Conservation (phyloP, 345 rosid genomes). For the Laguncularia racemosa region DNA sequence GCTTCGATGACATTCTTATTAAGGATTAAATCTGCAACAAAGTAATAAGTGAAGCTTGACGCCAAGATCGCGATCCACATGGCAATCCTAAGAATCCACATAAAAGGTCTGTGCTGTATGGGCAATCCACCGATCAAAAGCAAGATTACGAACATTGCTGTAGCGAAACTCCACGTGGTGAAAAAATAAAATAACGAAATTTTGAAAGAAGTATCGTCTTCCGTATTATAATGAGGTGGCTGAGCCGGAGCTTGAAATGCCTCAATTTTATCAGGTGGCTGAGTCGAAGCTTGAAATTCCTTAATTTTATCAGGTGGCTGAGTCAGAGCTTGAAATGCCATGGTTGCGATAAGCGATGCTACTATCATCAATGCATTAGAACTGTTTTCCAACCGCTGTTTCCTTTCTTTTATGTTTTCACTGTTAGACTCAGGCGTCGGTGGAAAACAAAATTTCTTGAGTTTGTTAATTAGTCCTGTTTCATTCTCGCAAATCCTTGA, state of each 20-base stretch:
- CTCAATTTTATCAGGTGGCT: too few relatives aligned
- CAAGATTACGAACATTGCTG: slow-evolving; percentile 25
- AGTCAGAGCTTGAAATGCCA: slow-evolving; percentile 24
- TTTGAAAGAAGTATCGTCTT: too few relatives aligned
- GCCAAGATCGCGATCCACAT: slow-evolving; percentile 26
- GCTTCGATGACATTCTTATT: too few relatives aligned
- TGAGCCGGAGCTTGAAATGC: too few relatives aligned
- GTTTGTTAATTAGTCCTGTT: too few relatives aligned
- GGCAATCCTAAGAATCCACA: slow-evolving; percentile 21
- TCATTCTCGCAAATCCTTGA: too few relatives aligned
- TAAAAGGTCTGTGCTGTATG: slow-evolving; percentile 9
- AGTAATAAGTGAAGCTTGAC: slow-evolving; percentile 9
- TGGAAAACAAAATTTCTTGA: too few relatives aligned
- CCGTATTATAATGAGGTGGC: too few relatives aligned
- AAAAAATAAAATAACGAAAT: slow-evolving; percentile 10
- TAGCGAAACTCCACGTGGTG: slow-evolving; percentile 14
- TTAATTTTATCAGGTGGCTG: slow-evolving; percentile 22
- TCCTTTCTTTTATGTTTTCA: too few relatives aligned
- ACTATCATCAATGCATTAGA: slow-evolving; percentile 25
- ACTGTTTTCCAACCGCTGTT: too few relatives aligned
- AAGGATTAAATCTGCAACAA: background rate
- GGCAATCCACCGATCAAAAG: slow-evolving; percentile 25
- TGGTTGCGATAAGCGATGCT: slow-evolving; percentile 24
- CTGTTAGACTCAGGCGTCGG: too few relatives aligned
- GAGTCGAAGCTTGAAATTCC: slow-evolving; percentile 3